These are phyloP conservation scores for Plantago coronopus DNA, from an alignment of 305 asterid genomes.

Conservation along the genomic window DNA sequence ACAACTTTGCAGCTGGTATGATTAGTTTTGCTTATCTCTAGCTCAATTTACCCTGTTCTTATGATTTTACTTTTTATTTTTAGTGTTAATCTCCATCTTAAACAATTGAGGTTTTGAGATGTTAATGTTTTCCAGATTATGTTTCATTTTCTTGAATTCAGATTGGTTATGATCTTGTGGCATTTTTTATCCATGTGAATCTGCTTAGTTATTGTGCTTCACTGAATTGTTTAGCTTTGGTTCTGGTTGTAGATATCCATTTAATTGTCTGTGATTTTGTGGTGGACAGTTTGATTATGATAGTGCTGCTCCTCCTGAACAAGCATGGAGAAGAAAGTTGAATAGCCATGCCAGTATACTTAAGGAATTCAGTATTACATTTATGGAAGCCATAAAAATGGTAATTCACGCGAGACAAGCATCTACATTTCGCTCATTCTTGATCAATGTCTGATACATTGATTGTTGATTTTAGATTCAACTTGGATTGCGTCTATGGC, in stretches of 20 bases:
- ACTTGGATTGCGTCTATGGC: constrained; percentile 91
- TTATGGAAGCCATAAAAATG: constrained; percentile 90
- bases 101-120: constrained; percentile 12
- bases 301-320: constrained; percentile 88
- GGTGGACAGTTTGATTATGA: constrained; percentile 74
- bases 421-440: constrained; percentile 14
- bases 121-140: not conserved
- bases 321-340: constrained; percentile 95
- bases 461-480: constrained; percentile 54
- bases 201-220: not conserved
- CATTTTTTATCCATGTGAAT: not conserved
- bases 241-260: constrained; percentile 7
- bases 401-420: constrained; percentile 31
- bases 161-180: not conserved
- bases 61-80: constrained; percentile 15
- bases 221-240: not conserved
- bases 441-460: constrained; percentile 18
- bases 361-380: constrained; percentile 93
- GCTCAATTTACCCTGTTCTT: constrained; percentile 11
- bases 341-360: constrained; percentile 77
- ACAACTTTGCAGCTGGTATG: constrained; percentile 90
- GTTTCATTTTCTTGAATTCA: not conserved
- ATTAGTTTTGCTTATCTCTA: constrained; percentile 11
- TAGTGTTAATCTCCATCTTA: no score
- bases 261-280: constrained; percentile 19